Base-by-base conservation (phyloP, 345 rosid species). In the Moricandia moricandioides region DNA sequence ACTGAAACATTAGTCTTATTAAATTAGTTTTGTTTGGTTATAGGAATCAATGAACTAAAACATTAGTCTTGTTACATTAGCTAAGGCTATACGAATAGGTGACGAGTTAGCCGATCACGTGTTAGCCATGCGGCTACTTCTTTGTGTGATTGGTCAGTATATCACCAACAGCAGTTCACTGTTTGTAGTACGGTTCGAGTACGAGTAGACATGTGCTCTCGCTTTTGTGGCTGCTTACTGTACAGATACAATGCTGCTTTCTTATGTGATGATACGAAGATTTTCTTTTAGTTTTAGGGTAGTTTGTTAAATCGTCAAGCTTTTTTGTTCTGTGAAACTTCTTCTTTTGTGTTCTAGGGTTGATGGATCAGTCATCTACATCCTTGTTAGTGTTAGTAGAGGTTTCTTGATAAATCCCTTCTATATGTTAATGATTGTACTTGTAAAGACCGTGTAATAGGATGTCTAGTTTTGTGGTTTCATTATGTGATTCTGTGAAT, bases 101-200 rank as follows among this genome's bases (percentile, higher is more conserved):
- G 82, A 68, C 73, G 78, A 66, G 72, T 78, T 78, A 79, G 82
- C 78, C 17, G 51, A 56, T 79, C 75, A 55, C 66, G 68, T 61
- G 54, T 61, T 67, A 67, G 78, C 66, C 43, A 14, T 12, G 21
- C n/a, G 69, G 74, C 70, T 78, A 59, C 49, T 51, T 37, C 17
- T 51, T 52, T 61, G 65, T 73, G 74, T 67, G 74, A 68, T 30
- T 67, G 70, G 70, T 73, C 78, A 78, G 78, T 78, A 67, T 78
- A 57, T 65, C 57, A 78, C 77, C 73, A 18, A 78, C 12, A 66
- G 6, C 63, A 57, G 16, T 65, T 43, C 6, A 33, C 59, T 64
- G 80, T 77, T 64, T 64, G 81, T 49, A 65, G 81, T 52, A 63
- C 68, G 21, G 45, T 64, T 14, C 40, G 18, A 71, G 62, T 65